Conservation (phyloP, 2,329 filamentous ascomycete species). For the Trichoderma afroharzianum region DNA sequence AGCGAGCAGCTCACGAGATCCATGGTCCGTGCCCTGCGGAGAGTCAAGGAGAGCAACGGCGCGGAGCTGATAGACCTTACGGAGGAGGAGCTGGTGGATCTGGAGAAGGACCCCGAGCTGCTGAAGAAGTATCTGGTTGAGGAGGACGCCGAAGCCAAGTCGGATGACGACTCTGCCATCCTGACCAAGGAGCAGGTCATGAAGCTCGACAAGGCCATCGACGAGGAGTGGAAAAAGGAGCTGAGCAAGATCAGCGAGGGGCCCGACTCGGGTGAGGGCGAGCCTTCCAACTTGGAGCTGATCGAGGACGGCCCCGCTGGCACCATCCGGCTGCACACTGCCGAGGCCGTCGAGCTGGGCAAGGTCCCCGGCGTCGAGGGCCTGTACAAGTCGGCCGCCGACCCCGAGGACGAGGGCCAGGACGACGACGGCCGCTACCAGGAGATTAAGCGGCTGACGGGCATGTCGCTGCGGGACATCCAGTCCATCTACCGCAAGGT, state of each 20-base stretch:
- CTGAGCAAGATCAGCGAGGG: slow-evolving; percentile 33
- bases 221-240: slow-evolving; percentile 37
- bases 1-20: slow-evolving; percentile 41
- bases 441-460: slow-evolving; percentile 53
- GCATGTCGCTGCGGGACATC: slow-evolving; percentile 51
- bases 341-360: slow-evolving; percentile 48
- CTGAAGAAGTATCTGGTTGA: slow-evolving; percentile 36
- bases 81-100: slow-evolving; percentile 43
- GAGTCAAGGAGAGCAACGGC: slow-evolving; percentile 40
- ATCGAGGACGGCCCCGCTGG: slow-evolving; percentile 37
- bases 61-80: slow-evolving; percentile 47
- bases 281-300: slow-evolving; percentile 36
- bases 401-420: slow-evolving; percentile 48
- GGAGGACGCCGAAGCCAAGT: slow-evolving; percentile 28
- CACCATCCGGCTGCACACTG: slow-evolving; percentile 35
- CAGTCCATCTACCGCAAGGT: slow-evolving; percentile 62
- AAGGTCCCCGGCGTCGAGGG: slow-evolving; percentile 52
- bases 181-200: slow-evolving; percentile 35
- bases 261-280: slow-evolving; percentile 30
- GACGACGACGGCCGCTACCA: slow-evolving; percentile 50
- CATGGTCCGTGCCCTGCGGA: slow-evolving; percentile 41
- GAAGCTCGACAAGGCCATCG: slow-evolving; percentile 37
- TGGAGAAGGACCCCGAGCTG: slow-evolving; percentile 39
- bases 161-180: slow-evolving; percentile 26
- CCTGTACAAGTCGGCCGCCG: slow-evolving; percentile 45